Evolutionary conservation across 2,329 filamentous ascomycete species (phyloP), one percentile per base, ranked within the genome.

Genomic region (Ophiocordyceps robertsii): DNA sequence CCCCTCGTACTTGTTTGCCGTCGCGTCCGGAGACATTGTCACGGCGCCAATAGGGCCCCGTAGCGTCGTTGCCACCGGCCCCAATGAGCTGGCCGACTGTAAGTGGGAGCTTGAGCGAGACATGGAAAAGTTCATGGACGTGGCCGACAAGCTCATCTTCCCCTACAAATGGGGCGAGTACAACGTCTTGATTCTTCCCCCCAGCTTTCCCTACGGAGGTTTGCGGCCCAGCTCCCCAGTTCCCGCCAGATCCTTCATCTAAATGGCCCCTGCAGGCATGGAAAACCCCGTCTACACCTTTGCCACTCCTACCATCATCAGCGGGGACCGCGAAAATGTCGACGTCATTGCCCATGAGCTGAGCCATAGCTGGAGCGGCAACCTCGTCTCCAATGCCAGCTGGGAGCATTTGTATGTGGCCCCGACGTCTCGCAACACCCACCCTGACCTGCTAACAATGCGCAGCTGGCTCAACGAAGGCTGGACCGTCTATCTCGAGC

Each of bases 261-360:
- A 14, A 36, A 6, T 36, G 9, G n/a, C 9, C 33, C 24, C 14
- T 17, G 10, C 14, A 73, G 78, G 80, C 47, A 88, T 88, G 83
- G 88, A 94, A 61, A 95, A 95, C 58, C 89, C 89, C 0, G 80
- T 95, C 42, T 95, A 84, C 65, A 96, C 92, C 0, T 96, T 94
- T 59, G 90, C 89, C 1, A 96, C 92, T 2, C 90, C 90, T 2
- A 94, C 88, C 31, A 83, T 96, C 52, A 88, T 98, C 56, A 92
- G 84, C 44, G 90, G 90, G 39, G 84, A 90, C 54, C 75, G 83
- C 37, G 83, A 95, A 57, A 96, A 96, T 52, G 78, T 96, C 17
- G 90, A 96, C 58, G 90, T 96, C 17, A 94, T 98, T 62, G 92
- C 92, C 2, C 92, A 95, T 59, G 89, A 79, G 73, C 55, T 83